Evolutionary conservation across 495 filamentous ascomycete species (phyloP).

Genomic region (Penicillium goetzii): DNA sequence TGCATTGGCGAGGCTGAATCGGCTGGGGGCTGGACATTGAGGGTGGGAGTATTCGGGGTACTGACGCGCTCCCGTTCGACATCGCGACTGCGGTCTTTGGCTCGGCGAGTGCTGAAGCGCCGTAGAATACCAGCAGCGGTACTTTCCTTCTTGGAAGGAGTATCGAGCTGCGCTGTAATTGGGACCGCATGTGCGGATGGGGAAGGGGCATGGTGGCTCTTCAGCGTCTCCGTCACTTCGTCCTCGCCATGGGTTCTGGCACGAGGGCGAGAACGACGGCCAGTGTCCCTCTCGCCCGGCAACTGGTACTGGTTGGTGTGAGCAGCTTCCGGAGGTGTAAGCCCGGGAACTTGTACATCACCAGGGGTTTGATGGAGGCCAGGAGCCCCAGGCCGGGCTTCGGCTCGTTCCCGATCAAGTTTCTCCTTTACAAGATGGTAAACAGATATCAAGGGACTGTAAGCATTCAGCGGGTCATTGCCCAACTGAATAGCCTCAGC

Average conservation of each 20-base stretch:
- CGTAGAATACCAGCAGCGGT: conserved; percentile 84
- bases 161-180: conserved; percentile 60
- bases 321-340: conserved; percentile 81
- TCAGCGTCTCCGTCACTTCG: conserved; percentile 76
- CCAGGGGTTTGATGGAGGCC: conserved; percentile 58
- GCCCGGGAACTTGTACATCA: conserved; percentile 72
- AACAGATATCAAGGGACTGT: conserved; percentile 87
- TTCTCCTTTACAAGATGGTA: conserved; percentile 98
- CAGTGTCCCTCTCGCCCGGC: conserved; percentile 76
- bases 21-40: conserved; percentile 73
- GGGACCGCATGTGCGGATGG: conserved; percentile 57
- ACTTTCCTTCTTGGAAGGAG: conserved; percentile 79
- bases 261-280: conserved; percentile 77
- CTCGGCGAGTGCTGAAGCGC: conserved; percentile 84
- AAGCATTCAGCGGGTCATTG: conserved; percentile 90
- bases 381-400: conserved; percentile 64
- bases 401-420: conserved; percentile 75
- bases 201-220: conserved; percentile 67
- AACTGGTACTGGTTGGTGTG: conserved; percentile 92
- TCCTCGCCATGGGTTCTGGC: conserved; percentile 96
- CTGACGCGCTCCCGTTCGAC: conserved; percentile 57
- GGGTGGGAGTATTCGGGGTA: conserved; percentile 65
- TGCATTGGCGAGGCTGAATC: conserved; percentile 64
- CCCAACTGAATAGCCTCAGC: conserved; percentile 81
- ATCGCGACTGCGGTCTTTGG: conserved; percentile 58